Base-by-base conservation (phyloP, 208 protist species). In the Crithidia sp. region DNA sequence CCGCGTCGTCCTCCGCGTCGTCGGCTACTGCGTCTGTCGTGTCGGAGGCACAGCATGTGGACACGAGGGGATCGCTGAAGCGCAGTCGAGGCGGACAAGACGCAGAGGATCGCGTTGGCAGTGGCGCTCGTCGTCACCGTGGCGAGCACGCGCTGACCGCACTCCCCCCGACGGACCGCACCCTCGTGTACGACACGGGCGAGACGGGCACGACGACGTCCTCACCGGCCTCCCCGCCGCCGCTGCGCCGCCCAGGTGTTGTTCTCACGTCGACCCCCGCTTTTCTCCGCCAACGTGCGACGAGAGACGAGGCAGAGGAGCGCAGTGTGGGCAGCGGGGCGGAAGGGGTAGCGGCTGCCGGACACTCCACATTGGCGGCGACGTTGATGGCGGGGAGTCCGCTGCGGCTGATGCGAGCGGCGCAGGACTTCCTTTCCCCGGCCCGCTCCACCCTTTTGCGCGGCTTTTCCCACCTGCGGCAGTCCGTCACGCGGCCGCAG, bases 401-500 rank as follows among this genome's bases (percentile, higher is more conserved):
- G 17, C 45, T 76, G 65, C 53, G 69, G 13, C 14, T 82, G 8
- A 45, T 68, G 54, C 57, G 67, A n/a, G 66, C 61, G 2, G 77
- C 77, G 59, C 67, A 41, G 39, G 63, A 54, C 36, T 44, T 81
- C 9, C 17, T 66, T 10, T 66, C 71, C 4, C 80, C 79, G 2
- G 69, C 47, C 2, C 49, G 67, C 19, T 63, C 67, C 5, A 79
- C 82, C 5, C 62, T 84, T 4, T 59, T 72, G 53, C 79, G 81
- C 44, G 83, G 81, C 10, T 78, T 93, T 49, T 83, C 88, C 4
- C 80, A 85, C 68, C 62, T 90, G 43, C 85, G 83, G 7, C 74
- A 86, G 45, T 89, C 84, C 59, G 36, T 87, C 19, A 28, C 50
- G 8, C 61, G 50, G 4, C n/a, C 10, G 53, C 39, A 54, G 19